phyloP scores from a whole-genome alignment of 2,329 filamentous ascomycete genomes.

The Corynespora cassiicola region DNA sequence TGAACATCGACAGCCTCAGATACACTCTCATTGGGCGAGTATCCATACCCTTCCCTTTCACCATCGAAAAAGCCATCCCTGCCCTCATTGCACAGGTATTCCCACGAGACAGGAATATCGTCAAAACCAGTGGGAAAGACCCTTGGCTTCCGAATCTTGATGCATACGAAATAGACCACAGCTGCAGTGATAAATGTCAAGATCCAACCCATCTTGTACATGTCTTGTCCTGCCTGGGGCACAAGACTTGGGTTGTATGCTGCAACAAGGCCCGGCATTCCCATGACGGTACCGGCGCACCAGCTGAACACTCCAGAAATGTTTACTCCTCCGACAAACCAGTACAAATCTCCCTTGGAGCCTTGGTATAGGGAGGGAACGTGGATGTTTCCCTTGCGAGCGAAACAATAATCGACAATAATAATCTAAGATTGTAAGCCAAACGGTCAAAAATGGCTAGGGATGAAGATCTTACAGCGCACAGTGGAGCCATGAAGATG shows the following conservation, averaged over 20 bases:
- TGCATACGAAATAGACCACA: conserved; percentile 31
- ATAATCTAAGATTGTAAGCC: conserved; percentile 28
- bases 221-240: conserved; percentile 36
- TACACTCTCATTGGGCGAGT: conserved; percentile 5
- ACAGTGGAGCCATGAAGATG: conserved; percentile 51
- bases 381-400: conserved; percentile 50
- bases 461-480: conserved; percentile 15
- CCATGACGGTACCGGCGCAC: conserved; percentile 34
- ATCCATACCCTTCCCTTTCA: conserved; percentile 21
- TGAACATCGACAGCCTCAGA: conserved; percentile 5
- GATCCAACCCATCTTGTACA: conserved; percentile 46
- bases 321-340: conserved; percentile 41
- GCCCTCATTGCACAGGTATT: conserved; percentile 32
- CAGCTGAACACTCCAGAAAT: conserved; percentile 38
- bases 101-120: conserved; percentile 18
- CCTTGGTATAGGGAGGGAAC: conserved; percentile 45
- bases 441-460: background rate
- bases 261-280: conserved; percentile 41
- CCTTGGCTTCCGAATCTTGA: conserved; percentile 20
- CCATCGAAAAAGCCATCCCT: conserved; percentile 38
- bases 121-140: conserved; percentile 27
- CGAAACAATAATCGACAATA: conserved; percentile 50
- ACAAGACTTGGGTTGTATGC: conserved; percentile 40
- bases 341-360: conserved; percentile 28
- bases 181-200: conserved; percentile 38